These are phyloP conservation scores for Coprinopsis cinerea DNA, from an alignment of 768 basidiomycete species.

Conservation along the genomic window DNA sequence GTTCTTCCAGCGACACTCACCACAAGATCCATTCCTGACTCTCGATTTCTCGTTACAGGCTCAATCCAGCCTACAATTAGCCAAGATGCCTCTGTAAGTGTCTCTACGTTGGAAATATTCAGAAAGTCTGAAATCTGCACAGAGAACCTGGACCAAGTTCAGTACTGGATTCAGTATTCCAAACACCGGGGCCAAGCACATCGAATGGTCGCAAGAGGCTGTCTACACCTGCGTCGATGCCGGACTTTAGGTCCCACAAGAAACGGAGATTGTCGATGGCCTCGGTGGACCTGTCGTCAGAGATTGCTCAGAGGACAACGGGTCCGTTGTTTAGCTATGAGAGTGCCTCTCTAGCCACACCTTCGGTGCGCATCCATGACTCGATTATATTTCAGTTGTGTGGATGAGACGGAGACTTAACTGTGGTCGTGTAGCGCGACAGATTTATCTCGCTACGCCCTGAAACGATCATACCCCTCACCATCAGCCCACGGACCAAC, in stretches of 20 bases:
- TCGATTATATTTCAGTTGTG: background rate
- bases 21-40: no score
- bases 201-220: constrained; percentile 1
- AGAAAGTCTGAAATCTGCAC: no score
- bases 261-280: constrained; percentile 8
- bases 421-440: constrained; percentile 37
- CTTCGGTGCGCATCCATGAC: constrained; percentile 1
- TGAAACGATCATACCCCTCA: constrained; percentile 46
- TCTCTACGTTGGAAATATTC: background rate
- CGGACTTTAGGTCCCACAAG: constrained; percentile 8
- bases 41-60: no score
- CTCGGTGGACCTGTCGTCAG: background rate
- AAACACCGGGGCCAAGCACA: constrained; percentile 7
- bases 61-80: background rate
- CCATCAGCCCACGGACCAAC: constrained; percentile 60
- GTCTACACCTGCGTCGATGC: constrained; percentile 4
- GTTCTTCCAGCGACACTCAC: no score
- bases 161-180: background rate
- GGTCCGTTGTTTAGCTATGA: constrained; percentile 5
- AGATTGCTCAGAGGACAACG: background rate
- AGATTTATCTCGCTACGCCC: constrained; percentile 55
- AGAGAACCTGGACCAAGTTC: background rate
- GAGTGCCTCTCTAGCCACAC: constrained; percentile 1
- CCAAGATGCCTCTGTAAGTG: background rate
- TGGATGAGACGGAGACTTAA: background rate